A percentile compares a stretch with the other conserved stretches of the same genome.
Conservation (phyloP, 495 filamentous ascomycete species). For the Clavariopsis aquatica region DNA sequence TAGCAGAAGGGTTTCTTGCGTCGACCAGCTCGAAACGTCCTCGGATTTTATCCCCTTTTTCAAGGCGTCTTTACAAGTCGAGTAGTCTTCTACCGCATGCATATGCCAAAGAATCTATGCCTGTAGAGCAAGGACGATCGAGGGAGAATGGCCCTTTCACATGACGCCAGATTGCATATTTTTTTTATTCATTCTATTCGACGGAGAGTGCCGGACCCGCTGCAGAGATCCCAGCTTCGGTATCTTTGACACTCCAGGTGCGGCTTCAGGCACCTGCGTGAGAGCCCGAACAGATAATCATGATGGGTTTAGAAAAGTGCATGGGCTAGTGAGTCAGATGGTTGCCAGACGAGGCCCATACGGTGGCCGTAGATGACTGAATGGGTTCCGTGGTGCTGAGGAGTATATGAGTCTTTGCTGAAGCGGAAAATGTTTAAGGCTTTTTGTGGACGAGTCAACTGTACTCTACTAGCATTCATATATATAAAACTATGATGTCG, state of each 20-base stretch:
- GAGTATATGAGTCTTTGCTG: conserved; percentile 13
- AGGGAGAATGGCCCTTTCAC: neutral
- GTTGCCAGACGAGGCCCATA: neutral
- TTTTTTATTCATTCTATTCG: conserved; percentile 11
- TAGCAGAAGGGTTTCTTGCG: neutral
- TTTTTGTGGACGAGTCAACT: neutral
- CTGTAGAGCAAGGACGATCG: neutral
- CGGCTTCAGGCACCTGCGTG: neutral
- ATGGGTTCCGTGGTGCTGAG: neutral
- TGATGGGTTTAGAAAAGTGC: neutral
- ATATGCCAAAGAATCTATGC: neutral
- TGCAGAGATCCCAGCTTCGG: neutral
- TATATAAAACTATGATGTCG: conserved; percentile 14
- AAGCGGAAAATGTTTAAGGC: neutral
- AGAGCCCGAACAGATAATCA: neutral
- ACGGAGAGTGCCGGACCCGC: neutral
- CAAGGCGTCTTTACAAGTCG: conserved; percentile 2
- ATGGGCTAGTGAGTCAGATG: neutral
- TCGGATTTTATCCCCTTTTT: conserved; percentile 15
- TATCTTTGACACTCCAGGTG: conserved; percentile 6
- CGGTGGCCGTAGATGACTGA: neutral
- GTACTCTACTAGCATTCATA: conserved; percentile 24
- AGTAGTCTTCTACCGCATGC: conserved; percentile 5
- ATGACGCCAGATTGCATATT: conserved; percentile 10
- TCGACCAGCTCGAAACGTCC: conserved; percentile 13